These are phyloP conservation scores for Amanita muscaria DNA, from an alignment of 768 basidiomycete genomes.

Conservation along the genomic window DNA sequence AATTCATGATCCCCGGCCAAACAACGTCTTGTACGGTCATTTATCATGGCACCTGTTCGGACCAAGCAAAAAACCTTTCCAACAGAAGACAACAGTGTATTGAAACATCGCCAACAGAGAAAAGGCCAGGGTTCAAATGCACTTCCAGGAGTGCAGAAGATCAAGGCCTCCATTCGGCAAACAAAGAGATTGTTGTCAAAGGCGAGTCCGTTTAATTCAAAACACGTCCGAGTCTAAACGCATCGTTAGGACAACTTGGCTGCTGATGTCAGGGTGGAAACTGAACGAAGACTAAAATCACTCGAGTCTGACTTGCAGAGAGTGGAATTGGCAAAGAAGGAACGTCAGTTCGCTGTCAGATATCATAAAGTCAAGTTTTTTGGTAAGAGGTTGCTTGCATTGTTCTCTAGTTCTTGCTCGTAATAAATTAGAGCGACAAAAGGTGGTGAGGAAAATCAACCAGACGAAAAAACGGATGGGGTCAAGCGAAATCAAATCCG, in stretches of 20 bases:
- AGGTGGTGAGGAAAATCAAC: conserved; percentile 68
- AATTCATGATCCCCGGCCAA: neutral
- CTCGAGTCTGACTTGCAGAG: conserved; percentile 65
- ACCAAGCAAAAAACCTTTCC: conserved; percentile 12
- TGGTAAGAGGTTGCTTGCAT: conserved; percentile 38
- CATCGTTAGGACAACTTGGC: conserved; percentile 59
- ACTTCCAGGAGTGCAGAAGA: conserved; percentile 70
- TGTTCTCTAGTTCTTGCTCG: neutral
- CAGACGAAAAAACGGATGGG: conserved; percentile 50
- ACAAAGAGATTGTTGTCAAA: conserved; percentile 76
- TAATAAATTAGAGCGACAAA: conserved; percentile 64
- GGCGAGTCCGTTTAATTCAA: conserved; percentile 31
- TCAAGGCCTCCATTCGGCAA: conserved; percentile 80
- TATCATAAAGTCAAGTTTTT: conserved; percentile 96
- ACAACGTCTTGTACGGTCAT: too few species aligned
- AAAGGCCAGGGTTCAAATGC: conserved; percentile 22
- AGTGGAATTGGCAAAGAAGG: conserved; percentile 56
- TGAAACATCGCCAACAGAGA: conserved; percentile 18
- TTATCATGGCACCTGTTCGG: conserved; percentile 14
- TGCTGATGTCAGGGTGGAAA: conserved; percentile 75
- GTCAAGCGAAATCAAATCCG: conserved; percentile 27
- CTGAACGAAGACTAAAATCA: conserved; percentile 68
- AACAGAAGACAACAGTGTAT: conserved; percentile 10
- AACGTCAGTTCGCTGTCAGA: conserved; percentile 60
- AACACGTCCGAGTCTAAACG: too few species aligned